Evolutionary conservation across 1,284 basidiomycete species (phyloP).

Genomic region (Ustilago xerochloae): DNA sequence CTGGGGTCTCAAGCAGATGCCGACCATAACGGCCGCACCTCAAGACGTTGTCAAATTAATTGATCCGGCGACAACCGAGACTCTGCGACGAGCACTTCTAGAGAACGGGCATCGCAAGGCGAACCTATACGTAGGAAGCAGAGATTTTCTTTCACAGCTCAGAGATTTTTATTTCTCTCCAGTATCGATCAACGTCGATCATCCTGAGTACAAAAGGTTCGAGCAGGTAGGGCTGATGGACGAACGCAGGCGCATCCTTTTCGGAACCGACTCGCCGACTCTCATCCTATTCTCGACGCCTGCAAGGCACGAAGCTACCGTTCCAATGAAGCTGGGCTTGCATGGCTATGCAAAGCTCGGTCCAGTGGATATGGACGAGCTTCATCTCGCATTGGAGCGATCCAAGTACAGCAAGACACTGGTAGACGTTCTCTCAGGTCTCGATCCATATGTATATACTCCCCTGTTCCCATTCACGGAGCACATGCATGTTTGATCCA

Average conservation of each 20-base stretch:
- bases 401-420: background rate
- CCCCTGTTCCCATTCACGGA: background rate
- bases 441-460: background rate
- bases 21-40: too few relatives aligned
- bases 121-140: background rate
- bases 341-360: constrained; percentile 1
- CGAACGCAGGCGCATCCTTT: background rate
- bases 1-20: background rate
- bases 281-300: background rate
- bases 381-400: background rate
- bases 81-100: background rate
- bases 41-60: too few relatives aligned
- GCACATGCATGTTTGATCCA: too few relatives aligned
- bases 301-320: background rate
- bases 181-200: background rate
- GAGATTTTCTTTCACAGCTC: background rate
- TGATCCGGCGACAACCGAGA: background rate
- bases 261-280: background rate
- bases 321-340: background rate
- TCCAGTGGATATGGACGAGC: background rate
- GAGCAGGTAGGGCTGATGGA: background rate
- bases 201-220: background rate
- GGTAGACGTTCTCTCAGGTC: background rate
- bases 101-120: background rate
- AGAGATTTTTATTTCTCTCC: constrained; percentile 1